Percentiles rank a stretch among this genome's conserved stretches.
These are phyloP conservation scores for Epichloe scottii DNA, from an alignment of 2,329 filamentous ascomycete species.

Conservation along the genomic window DNA sequence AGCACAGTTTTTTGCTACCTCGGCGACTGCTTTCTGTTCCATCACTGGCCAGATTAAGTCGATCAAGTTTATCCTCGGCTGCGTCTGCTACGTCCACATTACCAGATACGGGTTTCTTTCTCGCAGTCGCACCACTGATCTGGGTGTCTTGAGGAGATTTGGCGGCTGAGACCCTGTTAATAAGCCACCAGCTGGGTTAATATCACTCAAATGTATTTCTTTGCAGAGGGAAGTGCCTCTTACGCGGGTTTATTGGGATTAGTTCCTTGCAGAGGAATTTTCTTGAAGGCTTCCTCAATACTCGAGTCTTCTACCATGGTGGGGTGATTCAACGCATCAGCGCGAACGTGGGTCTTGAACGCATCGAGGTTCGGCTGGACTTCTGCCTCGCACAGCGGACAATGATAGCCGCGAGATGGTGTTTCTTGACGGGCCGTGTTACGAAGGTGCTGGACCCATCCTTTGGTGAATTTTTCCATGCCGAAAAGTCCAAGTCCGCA, in stretches of 20 bases:
- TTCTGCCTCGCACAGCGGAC: slow-evolving; percentile 14
- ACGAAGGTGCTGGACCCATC: slow-evolving; percentile 14
- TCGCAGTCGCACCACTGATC: background rate
- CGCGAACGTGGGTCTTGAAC: slow-evolving; percentile 15
- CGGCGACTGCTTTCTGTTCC: slow-evolving; percentile 7
- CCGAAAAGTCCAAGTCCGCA: background rate
- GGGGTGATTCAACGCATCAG: slow-evolving; percentile 9
- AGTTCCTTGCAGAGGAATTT: slow-evolving; percentile 8
- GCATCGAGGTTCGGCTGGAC: slow-evolving; percentile 13
- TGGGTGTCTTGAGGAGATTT: background rate
- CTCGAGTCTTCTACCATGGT: slow-evolving; percentile 12
- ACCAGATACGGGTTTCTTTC: slow-evolving; percentile 7
- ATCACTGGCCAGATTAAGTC: slow-evolving; percentile 1
- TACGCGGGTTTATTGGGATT: background rate
- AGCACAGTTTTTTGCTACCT: slow-evolving; percentile 16
- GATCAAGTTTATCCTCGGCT: slow-evolving; percentile 4
- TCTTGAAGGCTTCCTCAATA: slow-evolving; percentile 15
- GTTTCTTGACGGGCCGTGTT: slow-evolving; percentile 12
- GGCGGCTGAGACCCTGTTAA: background rate
- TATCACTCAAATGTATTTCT: background rate
- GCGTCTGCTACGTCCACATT: slow-evolving; percentile 1
- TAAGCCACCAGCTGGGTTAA: background rate
- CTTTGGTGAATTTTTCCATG: slow-evolving; percentile 9
- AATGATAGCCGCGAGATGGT: slow-evolving; percentile 7
- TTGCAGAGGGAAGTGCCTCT: background rate